Conservation (phyloP, 371 early-diverging fungal genomes). For the Rhizopus sp. region DNA sequence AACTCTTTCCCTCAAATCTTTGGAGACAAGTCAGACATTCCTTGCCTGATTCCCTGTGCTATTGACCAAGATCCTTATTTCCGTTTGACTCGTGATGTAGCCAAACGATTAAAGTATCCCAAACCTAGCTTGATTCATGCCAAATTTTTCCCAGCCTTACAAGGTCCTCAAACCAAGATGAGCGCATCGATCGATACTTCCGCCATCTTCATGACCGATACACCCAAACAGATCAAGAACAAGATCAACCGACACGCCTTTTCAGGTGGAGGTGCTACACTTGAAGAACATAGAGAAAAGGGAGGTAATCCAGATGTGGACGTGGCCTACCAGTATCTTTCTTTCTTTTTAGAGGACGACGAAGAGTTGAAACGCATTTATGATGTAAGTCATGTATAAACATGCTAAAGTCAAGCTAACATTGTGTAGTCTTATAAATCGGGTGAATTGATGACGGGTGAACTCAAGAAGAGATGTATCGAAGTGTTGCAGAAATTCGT, state of each 20-base stretch:
- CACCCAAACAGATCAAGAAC: slow-evolving; percentile 94
- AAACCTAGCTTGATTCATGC: slow-evolving; percentile 97
- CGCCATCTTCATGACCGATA: slow-evolving; percentile 97
- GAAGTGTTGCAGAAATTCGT: slow-evolving; percentile 86
- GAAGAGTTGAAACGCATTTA: slow-evolving; percentile 81
- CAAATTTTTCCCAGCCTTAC: slow-evolving; percentile 97
- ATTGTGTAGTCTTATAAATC: slow-evolving; percentile 70
- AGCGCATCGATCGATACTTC: slow-evolving; percentile 91
- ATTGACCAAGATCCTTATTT: slow-evolving; percentile 99
- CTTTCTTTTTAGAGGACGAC: slow-evolving; percentile 98
- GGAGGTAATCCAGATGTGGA: slow-evolving; percentile 99
- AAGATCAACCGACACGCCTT: slow-evolving; percentile 96
- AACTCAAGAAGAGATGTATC: slow-evolving; percentile 95
- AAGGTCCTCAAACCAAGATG: slow-evolving; percentile 99
- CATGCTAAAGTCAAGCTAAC: background rate
- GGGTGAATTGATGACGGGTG: slow-evolving; percentile 92
- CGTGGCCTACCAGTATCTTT: slow-evolving; percentile 96
- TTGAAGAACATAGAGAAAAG: slow-evolving; percentile 86
- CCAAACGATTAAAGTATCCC: slow-evolving; percentile 91
- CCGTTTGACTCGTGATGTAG: slow-evolving; percentile 98
- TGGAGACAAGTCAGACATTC: slow-evolving; percentile 86
- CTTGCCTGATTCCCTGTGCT: slow-evolving; percentile 98
- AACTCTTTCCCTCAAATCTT: slow-evolving; percentile 96
- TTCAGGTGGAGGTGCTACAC: slow-evolving; percentile 94
- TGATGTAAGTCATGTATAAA: slow-evolving; percentile 37